Evolutionary conservation across 371 early-diverging fungal genomes (phyloP), one percentile per base, ranked within the genome.

Genomic region (Phascolomyces articulosus): DNA sequence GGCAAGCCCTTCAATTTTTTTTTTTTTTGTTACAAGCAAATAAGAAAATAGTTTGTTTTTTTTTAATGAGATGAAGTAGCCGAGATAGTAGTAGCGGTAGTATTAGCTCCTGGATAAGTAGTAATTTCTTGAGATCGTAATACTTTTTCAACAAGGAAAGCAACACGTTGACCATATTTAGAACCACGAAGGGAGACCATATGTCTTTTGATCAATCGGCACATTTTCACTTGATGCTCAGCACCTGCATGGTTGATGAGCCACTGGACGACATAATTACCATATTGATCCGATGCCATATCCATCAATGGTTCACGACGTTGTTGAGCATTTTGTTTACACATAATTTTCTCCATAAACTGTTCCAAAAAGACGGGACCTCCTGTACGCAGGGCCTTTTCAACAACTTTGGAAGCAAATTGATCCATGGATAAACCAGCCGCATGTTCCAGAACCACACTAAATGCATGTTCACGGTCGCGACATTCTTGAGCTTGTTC

Each of bases 251-350:
- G 77, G 29, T 81, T 86, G 27, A 91, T 71, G 20, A 91, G 79
- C 75, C 91, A 87, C 73, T 92, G 92, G 57, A 91, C 87, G 51
- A 92, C 90, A 64, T 92, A 99, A 85, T 99, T 99, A 47, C 88
- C 92, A 68, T 87, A 91, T 70, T 92, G 92, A 64, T 92, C 86
- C 2, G 86, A 81, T 2, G 86, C 86, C 67, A 86, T 82, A 49
- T 86, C 85, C 40, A 86, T 79, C 40, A 86, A 26, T 3, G 83
- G 76, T 58, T 84, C 82, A 3, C 86, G 77, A 34, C 55, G 40
- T 10, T 40, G 62, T n/a, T n/a, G n/a, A n/a, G n/a, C n/a, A 4
- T 40, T 26, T 1, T 48, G 48, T 15, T 29, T 55, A 10, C 47
- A 60, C 10, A 70, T 69, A 10, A 80, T 68, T 27, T 69, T 68